Percentiles rank a stretch among this genome's conserved stretches.
Evolutionary conservation across 2,329 filamentous ascomycete genomes (phyloP).

Genomic region (Fusarium coffeatum): DNA sequence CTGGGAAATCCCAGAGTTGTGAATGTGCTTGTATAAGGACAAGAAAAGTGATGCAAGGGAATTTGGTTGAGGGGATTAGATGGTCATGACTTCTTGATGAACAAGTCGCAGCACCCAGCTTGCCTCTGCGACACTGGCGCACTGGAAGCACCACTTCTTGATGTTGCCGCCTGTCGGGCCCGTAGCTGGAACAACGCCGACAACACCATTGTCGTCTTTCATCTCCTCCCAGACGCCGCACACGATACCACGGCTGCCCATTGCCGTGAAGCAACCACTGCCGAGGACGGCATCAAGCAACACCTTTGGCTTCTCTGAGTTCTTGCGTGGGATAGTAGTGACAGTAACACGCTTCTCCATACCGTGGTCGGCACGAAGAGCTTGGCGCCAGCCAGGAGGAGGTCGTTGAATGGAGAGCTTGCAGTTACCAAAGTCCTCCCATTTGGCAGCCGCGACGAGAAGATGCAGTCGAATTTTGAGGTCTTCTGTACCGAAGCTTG

Average conservation of each 20-base stretch:
- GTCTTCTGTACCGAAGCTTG: conserved; percentile 74
- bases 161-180: conserved; percentile 66
- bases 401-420: conserved; percentile 83
- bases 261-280: conserved; percentile 84
- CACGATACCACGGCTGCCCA: conserved; percentile 87
- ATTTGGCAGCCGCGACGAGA: conserved; percentile 80
- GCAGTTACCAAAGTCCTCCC: conserved; percentile 91
- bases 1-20: not conserved
- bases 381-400: conserved; percentile 69
- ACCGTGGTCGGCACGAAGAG: conserved; percentile 69
- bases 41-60: conserved; percentile 10
- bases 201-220: conserved; percentile 69
- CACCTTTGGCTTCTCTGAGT: conserved; percentile 66
- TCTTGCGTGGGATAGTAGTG: conserved; percentile 73
- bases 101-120: conserved; percentile 67
- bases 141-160: conserved; percentile 74
- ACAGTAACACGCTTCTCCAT: conserved; percentile 89
- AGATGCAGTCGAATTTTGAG: conserved; percentile 89
- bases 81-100: conserved; percentile 65
- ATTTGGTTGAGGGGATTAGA: conserved; percentile 35
- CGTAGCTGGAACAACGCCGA: conserved; percentile 63
- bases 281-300: conserved; percentile 87
- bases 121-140: conserved; percentile 64
- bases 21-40: conserved; percentile 16
- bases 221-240: conserved; percentile 88